phyloP scores from a whole-genome alignment of 257 asterid species.

The Craterostigma plantagineum region DNA sequence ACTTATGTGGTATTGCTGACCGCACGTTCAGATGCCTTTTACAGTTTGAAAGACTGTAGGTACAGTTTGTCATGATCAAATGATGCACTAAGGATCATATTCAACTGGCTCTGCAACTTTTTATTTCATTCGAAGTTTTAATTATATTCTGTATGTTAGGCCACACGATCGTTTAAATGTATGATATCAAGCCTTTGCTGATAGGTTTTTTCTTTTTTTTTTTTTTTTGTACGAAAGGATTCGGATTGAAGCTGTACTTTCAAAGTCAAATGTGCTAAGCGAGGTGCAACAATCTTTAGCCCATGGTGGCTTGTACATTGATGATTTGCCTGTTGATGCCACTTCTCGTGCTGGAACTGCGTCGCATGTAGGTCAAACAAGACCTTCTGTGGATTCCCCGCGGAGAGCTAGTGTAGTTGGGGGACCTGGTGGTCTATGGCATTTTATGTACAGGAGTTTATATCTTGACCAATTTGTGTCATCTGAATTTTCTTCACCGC shows the following conservation, averaged over 20 bases:
- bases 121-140: not conserved
- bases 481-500: conserved; percentile 80
- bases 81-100: conserved; percentile 5
- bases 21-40: conserved; percentile 73
- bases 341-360: conserved; percentile 37
- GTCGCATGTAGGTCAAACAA: conserved; percentile 42
- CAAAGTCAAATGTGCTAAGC: conserved; percentile 68
- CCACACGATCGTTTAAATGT: conserved; percentile 11
- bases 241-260: conserved; percentile 60
- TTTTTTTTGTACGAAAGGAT: conserved; percentile 50
- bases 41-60: conserved; percentile 93
- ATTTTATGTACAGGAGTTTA: conserved; percentile 78
- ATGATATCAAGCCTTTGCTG: conserved; percentile 5
- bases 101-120: not conserved
- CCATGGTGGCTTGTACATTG: conserved; percentile 81
- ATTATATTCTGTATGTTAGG: conserved; percentile 3
- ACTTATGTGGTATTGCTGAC: conserved; percentile 83
- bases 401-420: conserved; percentile 36
- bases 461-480: conserved; percentile 81
- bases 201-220: no score
- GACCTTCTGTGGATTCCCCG: conserved; percentile 29
- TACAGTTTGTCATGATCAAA: conserved; percentile 13
- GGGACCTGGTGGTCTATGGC: conserved; percentile 99
- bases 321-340: conserved; percentile 44
- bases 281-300: conserved; percentile 82